Evolutionary conservation across 192 early-diverging fungal species (phyloP), one percentile per base, ranked within the genome.

Genomic region (Linnemannia zychae): DNA sequence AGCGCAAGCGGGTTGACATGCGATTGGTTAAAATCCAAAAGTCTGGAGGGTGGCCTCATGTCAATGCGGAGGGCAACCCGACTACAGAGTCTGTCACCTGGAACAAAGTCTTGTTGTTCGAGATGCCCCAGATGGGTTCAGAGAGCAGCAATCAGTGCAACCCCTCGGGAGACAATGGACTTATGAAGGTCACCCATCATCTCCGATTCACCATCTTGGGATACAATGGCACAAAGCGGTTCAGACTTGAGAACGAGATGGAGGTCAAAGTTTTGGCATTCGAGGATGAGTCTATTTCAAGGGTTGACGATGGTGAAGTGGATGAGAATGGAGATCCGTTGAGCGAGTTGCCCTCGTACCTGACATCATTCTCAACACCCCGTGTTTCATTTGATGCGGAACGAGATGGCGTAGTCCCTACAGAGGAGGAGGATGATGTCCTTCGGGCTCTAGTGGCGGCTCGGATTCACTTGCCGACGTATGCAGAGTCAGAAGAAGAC

Each of bases 91-190:
- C 67, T 33, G 67, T 69, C 52, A 84, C 82, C 28, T 84, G 82
- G 82, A 84, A 76, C 77, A 84, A 84, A 57, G 82, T 84, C 36
- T 69, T 84, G 15, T 38, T 84, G 22, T 84, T 84, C 28, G 82
- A 84, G 28, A 84, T 84, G 82, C 82, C 82, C 0, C 48, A 38
- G 1, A 72, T 85, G 74, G 83, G 83, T 6, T 7, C 37, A 9
- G 83, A 76, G 48, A 66, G 76, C 3, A 47, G 57, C 36, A 63
- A 28, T 12, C 77, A 85, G 12, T 85, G 83, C 65, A 85, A 85
- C 24, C 77, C 83, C 0, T 85, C 74, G 24, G 49, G 70, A 1
- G 78, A 85, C 63, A 85, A 76, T 76, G 78, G 69, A 1, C 44
- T 85, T 17, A 78, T 84, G 68, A 85, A 85, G 53, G 70, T 85